These are phyloP conservation scores for Solanum bukasovii DNA, from an alignment of 257 asterid genomes.

Conservation along the genomic window DNA sequence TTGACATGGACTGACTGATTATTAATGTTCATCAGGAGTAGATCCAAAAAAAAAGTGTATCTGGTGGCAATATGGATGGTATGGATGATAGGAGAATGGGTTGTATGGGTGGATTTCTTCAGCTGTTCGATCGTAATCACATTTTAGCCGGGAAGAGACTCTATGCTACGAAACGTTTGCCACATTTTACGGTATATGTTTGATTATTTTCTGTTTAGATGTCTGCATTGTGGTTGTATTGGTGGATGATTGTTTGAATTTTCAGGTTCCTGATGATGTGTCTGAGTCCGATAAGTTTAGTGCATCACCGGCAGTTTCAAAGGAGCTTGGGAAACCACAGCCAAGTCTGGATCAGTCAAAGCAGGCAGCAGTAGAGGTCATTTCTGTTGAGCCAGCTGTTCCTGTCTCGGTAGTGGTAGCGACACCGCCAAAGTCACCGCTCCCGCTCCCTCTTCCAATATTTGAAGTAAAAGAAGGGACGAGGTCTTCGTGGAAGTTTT, in stretches of 20 bases:
- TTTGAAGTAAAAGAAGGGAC: constrained; percentile 53
- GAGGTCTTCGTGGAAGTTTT: constrained; percentile 64
- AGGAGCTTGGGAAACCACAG: constrained; percentile 24
- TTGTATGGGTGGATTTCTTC: constrained; percentile 78
- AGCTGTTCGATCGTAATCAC: constrained; percentile 75
- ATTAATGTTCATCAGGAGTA: background rate
- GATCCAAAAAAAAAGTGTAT: background rate
- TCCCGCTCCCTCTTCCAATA: constrained; percentile 37
- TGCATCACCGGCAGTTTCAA: constrained; percentile 29
- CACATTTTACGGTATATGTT: constrained; percentile 27
- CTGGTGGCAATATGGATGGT: background rate
- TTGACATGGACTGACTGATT: background rate
- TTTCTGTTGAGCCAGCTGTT: constrained; percentile 11
- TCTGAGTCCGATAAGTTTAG: constrained; percentile 42
- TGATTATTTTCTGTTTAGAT: background rate
- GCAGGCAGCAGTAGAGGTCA: constrained; percentile 8
- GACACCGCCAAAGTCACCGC: constrained; percentile 47
- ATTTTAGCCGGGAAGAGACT: constrained; percentile 45
- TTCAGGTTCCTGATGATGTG: constrained; percentile 37
- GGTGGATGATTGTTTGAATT: background rate
- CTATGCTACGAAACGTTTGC: constrained; percentile 53
- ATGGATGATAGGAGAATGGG: constrained; percentile 36
- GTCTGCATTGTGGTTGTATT: background rate
- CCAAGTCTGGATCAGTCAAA: constrained; percentile 18
- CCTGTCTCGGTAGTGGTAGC: background rate